A percentile compares a stretch with the other conserved stretches of the same genome.
Evolutionary conservation across 495 filamentous ascomycete species (phyloP).

Genomic region (Xylaria telfairii): DNA sequence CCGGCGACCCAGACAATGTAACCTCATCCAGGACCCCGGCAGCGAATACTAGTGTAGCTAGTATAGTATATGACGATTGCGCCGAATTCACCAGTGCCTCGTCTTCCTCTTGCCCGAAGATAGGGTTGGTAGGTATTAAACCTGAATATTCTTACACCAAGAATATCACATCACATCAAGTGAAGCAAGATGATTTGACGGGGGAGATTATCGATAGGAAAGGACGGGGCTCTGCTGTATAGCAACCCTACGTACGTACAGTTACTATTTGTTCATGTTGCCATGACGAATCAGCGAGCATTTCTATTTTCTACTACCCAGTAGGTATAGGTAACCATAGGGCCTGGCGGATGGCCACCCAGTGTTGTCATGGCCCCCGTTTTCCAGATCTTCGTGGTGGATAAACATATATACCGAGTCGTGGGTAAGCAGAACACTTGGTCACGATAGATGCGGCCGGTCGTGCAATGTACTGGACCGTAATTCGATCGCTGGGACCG

Average conservation of each 20-base stretch:
- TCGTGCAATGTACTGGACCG: slow-evolving; percentile 6
- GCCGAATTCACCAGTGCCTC: neutral
- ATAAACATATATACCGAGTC: slow-evolving; percentile 7
- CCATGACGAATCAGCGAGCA: neutral
- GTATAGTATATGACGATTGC: neutral
- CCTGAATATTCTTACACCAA: neutral
- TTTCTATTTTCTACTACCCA: slow-evolving; percentile 1
- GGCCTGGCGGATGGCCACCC: neutral
- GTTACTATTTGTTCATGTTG: neutral
- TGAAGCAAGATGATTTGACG: neutral
- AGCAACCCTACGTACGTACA: neutral
- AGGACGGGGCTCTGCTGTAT: neutral
- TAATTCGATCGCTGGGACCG: slow-evolving; percentile 14
- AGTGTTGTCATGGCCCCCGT: neutral
- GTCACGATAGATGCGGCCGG: slow-evolving; percentile 21
- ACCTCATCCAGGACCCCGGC: slow-evolving; percentile 16
- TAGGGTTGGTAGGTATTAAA: neutral
- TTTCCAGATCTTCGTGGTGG: neutral
- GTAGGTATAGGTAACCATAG: too few relatives aligned
- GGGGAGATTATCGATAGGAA: neutral
- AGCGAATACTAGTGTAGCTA: too few relatives aligned
- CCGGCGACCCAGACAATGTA: slow-evolving; percentile 6
- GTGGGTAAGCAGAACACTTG: neutral
- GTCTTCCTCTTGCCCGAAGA: neutral
- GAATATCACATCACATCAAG: neutral